Evolutionary conservation across 345 rosid species (phyloP).

Genomic region (Eucalyptus paniculata): DNA sequence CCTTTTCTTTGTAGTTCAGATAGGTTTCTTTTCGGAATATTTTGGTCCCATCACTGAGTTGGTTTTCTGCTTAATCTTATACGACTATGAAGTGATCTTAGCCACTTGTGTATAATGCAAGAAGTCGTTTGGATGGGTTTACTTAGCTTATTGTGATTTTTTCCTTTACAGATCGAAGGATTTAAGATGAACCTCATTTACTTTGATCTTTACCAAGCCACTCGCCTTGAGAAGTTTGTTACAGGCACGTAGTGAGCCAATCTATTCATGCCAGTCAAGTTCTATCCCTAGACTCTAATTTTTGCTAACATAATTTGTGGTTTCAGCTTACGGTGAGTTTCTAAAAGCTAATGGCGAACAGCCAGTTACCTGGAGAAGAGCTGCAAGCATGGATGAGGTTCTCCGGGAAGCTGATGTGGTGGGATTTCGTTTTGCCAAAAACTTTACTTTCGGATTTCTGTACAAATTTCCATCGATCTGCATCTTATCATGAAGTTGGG

Average conservation of each 20-base stretch:
- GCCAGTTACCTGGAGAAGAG: slow-evolving; percentile 92
- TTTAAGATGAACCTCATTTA: slow-evolving; percentile 97
- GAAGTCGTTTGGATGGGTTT: not conserved
- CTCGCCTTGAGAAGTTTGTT: slow-evolving; percentile 90
- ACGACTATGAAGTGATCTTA: not conserved
- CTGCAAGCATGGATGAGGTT: slow-evolving; percentile 81
- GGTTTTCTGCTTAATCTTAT: not conserved
- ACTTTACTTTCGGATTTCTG: not conserved
- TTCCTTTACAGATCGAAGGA: slow-evolving; percentile 60
- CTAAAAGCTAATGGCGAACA: slow-evolving; percentile 75
- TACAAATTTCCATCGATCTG: not conserved
- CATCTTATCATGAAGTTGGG: not conserved
- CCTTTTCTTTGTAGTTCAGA: not conserved
- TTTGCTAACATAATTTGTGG: not conserved
- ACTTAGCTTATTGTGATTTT: not conserved
- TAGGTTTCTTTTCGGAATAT: not conserved
- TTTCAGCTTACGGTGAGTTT: slow-evolving; percentile 71
- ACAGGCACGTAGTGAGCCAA: slow-evolving; percentile 32
- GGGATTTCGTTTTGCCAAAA: not conserved
- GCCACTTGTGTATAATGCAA: not conserved
- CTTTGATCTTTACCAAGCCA: slow-evolving; percentile 86
- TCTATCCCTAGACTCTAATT: not conserved
- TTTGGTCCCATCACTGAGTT: not conserved
- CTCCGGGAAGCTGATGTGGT: slow-evolving; percentile 87
- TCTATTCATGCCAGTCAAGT: not conserved